Evolutionary conservation across 2,329 filamentous ascomycete genomes (phyloP), one percentile per base, ranked within the genome.

Genomic region (Rutstroemia sp.): DNA sequence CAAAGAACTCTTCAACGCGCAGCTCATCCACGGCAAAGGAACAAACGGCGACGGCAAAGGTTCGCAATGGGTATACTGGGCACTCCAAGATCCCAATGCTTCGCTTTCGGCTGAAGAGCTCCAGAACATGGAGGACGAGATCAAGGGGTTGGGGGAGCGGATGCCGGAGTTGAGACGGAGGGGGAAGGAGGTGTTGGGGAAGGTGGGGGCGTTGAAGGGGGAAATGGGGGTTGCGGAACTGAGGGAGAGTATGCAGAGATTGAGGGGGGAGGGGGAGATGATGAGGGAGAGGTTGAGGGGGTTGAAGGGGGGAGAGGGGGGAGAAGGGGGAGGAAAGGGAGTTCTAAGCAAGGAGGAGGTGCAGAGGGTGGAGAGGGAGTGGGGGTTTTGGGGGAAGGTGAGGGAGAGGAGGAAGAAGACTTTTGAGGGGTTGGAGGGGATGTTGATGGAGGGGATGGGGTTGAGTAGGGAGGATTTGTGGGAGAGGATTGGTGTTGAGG

Each of bases 1-100:
- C 36, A 84, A 82, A 63, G 82, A 86, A 58, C 72, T 87, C 67
- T 78, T 82, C 58, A 81, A 85, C 61, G 75, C 74, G 44, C 78
- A 78, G 10, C 70, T 80, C 61, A 80, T 87, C 44, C 80, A 80
- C 63, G 80, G 78, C 50, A 78, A 69, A 45, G 65, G 65, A 0
- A 66, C 65, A 0, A 67, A 68, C 54, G 65, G 63, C 2, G 66
- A 67, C 48, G 62, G 63, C 14, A 64, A 61, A 12, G 68, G 68
- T 3, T 67, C 64, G 8, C 63, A 68, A 36, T 70, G 67, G 65
- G 67, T 70, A 6, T 70, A 68, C 56, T 70, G 68, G 68, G 54
- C 61, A 17, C 30, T 66, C 2, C 68, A 70, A 57, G 42, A 45
- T 3, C 16, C 4, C 6, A 45, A n/a, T 3, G 39, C 16, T 2